These are phyloP conservation scores for Bipolaris cookei DNA, from an alignment of 2,329 filamentous ascomycete species.

Conservation along the genomic window DNA sequence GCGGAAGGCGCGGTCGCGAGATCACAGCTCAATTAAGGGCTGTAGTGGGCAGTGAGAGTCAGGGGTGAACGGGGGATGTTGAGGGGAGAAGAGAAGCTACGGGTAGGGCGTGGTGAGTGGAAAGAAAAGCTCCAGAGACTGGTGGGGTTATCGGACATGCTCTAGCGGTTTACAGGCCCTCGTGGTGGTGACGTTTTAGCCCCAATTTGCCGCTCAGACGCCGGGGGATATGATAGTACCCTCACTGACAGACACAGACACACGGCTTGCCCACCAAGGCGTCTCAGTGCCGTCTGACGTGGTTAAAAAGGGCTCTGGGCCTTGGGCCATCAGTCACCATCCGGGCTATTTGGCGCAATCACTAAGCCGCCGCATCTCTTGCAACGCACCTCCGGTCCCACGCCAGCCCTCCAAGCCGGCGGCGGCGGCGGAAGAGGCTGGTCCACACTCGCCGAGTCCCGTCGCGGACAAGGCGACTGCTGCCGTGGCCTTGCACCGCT, in stretches of 20 bases:
- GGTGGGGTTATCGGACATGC: constrained; percentile 43
- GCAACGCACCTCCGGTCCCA: constrained; percentile 45
- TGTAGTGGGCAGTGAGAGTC: constrained; percentile 15
- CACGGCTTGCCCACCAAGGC: constrained; percentile 19
- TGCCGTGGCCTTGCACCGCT: constrained; percentile 28
- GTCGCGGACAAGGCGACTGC: constrained; percentile 41
- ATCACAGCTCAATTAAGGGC: constrained; percentile 32
- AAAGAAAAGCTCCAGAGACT: constrained; percentile 41
- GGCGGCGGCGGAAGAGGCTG: constrained; percentile 34
- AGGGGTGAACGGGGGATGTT: constrained; percentile 15
- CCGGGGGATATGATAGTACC: constrained; percentile 24
- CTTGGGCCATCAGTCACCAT: constrained; percentile 24
- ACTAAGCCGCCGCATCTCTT: constrained; percentile 42
- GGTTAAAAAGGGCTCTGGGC: constrained; percentile 24
- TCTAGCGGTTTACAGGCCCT: constrained; percentile 32
- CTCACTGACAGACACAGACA: constrained; percentile 14
- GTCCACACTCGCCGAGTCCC: constrained; percentile 36
- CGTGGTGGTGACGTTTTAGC: constrained; percentile 42
- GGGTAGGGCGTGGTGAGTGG: constrained; percentile 36
- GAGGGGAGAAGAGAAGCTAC: constrained; percentile 33
- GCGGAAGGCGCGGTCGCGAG: constrained; percentile 28
- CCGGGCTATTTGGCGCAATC: constrained; percentile 39
- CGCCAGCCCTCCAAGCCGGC: constrained; percentile 15
- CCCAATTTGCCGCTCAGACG: constrained; percentile 30
- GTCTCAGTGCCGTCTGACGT: constrained; percentile 23